Conservation (phyloP, 495 filamentous ascomycete species). For the Daldinia childiae region DNA sequence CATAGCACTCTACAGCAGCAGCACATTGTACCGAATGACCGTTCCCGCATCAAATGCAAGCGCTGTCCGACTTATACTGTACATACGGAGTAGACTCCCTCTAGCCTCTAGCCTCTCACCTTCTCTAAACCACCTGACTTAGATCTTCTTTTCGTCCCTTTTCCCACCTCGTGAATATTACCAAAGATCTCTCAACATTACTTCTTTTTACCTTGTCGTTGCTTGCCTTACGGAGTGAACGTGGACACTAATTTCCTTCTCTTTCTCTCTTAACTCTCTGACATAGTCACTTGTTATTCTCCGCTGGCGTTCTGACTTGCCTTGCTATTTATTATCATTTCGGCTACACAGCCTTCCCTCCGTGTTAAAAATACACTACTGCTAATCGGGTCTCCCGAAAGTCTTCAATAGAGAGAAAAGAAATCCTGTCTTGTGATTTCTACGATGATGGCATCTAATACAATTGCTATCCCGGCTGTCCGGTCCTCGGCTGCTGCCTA, state of each 20-base stretch:
- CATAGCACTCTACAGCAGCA: constrained; percentile 2
- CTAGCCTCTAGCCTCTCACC: constrained; percentile 10
- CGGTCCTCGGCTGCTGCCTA: constrained; percentile 51
- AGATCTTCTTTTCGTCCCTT: constrained; percentile 31
- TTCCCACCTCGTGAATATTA: constrained; percentile 33
- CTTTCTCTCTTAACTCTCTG: constrained; percentile 22
- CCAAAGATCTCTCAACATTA: constrained; percentile 35
- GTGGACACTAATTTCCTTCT: constrained; percentile 4
- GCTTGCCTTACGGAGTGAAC: constrained; percentile 10
- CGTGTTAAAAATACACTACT: constrained; percentile 20
- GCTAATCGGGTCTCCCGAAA: constrained; percentile 7
- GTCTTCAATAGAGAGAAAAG: constrained; percentile 10
- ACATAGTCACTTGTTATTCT: constrained; percentile 20
- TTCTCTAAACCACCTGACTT: constrained; percentile 35
- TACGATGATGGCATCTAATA: constrained; percentile 56
- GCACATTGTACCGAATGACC: constrained; percentile 1
- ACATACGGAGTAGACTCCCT: constrained; percentile 24
- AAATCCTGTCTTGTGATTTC: background rate
- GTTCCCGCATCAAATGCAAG: constrained; percentile 30
- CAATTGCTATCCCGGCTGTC: constrained; percentile 61
- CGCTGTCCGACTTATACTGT: constrained; percentile 21
- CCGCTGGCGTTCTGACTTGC: constrained; percentile 20
- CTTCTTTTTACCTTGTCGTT: constrained; percentile 25
- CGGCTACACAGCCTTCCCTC: constrained; percentile 6
- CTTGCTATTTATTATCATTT: constrained; percentile 21